A percentile compares a stretch with the other conserved stretches of the same genome.
phyloP scores from a whole-genome alignment of 2,329 filamentous ascomycete genomes.

The Ceratocystis colombiana region DNA sequence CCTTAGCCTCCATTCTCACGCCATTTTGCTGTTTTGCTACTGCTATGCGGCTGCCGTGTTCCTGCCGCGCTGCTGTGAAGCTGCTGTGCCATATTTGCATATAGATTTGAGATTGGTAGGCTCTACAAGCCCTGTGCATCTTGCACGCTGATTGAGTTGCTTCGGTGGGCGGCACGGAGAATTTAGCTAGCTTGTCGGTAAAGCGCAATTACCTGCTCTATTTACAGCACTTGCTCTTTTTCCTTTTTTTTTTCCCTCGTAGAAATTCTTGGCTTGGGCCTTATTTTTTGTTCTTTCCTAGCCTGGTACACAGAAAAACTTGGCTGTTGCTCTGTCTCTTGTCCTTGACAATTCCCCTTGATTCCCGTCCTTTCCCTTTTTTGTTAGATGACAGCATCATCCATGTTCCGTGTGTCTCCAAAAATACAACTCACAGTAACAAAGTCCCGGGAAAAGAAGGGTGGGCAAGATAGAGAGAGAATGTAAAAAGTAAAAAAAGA shows the following conservation, averaged over 20 bases:
- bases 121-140: not conserved
- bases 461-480: not conserved
- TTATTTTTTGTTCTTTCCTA: not conserved
- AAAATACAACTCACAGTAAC: not conserved
- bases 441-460: not conserved
- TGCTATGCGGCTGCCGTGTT: too few relatives aligned
- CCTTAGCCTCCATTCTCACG: too few relatives aligned
- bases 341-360: not conserved
- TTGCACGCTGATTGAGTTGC: not conserved
- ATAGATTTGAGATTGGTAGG: not conserved
- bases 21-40: too few relatives aligned
- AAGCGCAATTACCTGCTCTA: not conserved
- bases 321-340: not conserved
- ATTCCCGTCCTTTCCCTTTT: not conserved
- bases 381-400: not conserved
- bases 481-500: not conserved
- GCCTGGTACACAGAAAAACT: not conserved
- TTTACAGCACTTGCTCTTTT: not conserved
- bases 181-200: not conserved
- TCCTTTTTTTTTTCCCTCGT: not conserved
- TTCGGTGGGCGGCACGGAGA: constrained; percentile 10
- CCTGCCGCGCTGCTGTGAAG: not conserved
- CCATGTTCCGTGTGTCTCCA: constrained; percentile 15
- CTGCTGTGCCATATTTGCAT: not conserved
- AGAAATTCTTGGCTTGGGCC: not conserved